phyloP scores from a whole-genome alignment of 371 early-diverging fungal genomes.

The Nematocida ironsii region DNA sequence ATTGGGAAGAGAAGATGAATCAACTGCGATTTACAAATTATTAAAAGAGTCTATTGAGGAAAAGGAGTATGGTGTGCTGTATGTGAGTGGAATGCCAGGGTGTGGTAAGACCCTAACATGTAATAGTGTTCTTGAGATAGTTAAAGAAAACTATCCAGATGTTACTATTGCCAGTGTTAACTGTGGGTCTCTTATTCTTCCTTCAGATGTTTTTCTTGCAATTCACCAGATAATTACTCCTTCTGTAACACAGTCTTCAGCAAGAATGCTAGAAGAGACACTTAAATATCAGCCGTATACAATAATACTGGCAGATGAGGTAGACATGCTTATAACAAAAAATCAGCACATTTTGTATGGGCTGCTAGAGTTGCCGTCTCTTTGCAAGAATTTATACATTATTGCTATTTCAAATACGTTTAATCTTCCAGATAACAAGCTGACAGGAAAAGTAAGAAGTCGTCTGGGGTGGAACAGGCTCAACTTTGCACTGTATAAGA shows the following conservation, averaged over 20 bases:
- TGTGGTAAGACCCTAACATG: constrained; percentile 69
- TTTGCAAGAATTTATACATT: constrained; percentile 75
- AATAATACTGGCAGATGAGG: constrained; percentile 85
- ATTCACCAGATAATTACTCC: constrained; percentile 41
- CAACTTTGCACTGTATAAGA: constrained; percentile 65
- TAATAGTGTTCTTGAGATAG: constrained; percentile 42
- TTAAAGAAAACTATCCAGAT: constrained; percentile 40
- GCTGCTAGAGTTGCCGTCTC: constrained; percentile 89
- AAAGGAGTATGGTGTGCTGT: constrained; percentile 58
- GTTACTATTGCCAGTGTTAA: constrained; percentile 53
- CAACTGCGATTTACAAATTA: constrained; percentile 50
- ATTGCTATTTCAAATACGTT: constrained; percentile 96
- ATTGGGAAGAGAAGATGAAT: constrained; percentile 67
- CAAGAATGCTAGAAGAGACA: constrained; percentile 38
- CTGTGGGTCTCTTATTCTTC: constrained; percentile 41
- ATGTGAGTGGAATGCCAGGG: constrained; percentile 70
- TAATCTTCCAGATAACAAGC: constrained; percentile 87
- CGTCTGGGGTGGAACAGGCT: constrained; percentile 75
- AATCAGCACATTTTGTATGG: constrained; percentile 90
- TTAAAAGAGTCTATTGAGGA: constrained; percentile 58
- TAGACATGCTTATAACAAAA: constrained; percentile 85
- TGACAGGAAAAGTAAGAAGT: constrained; percentile 83
- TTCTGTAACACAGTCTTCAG: neutral
- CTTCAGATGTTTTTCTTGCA: constrained; percentile 53
- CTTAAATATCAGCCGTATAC: constrained; percentile 43